These are phyloP conservation scores for Lagenidium giganteum DNA, from an alignment of 352 stramenopile genomes.

Conservation along the genomic window DNA sequence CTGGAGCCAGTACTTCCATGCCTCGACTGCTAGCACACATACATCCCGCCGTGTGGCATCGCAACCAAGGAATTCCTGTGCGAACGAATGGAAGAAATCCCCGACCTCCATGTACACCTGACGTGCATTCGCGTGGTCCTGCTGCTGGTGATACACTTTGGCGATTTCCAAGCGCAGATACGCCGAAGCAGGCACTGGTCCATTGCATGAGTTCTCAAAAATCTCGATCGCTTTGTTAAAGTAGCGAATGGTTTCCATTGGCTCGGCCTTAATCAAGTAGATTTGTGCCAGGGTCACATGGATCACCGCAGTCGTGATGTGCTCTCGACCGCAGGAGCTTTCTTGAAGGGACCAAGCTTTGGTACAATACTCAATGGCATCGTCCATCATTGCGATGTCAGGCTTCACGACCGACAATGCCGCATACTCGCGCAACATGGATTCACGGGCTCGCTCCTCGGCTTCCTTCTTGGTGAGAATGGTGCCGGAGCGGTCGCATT, in stretches of 20 bases:
- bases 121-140: conserved; percentile 8
- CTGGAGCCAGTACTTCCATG: conserved; percentile 41
- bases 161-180: conserved; percentile 61
- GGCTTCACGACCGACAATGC: conserved; percentile 17
- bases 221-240: conserved; percentile 48
- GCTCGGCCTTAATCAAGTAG: conserved; percentile 30
- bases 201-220: conserved; percentile 49
- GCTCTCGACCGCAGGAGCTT: conserved; percentile 31
- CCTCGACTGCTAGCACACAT: conserved; percentile 49
- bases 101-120: conserved; percentile 29
- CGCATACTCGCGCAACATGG: conserved; percentile 36
- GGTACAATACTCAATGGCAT: conserved; percentile 57
- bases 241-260: conserved; percentile 28
- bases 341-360: conserved; percentile 66
- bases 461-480: conserved; percentile 49
- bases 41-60: conserved; percentile 54
- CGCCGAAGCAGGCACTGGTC: conserved; percentile 41
- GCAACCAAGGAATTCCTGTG: conserved; percentile 39
- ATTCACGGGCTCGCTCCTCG: conserved; percentile 27
- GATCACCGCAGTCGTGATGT: conserved; percentile 45
- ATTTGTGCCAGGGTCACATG: conserved; percentile 55
- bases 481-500: conserved; percentile 5
- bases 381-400: conserved; percentile 37
- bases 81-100: conserved; percentile 58
- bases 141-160: conserved; percentile 38